Base-by-base conservation (phyloP, 495 filamentous ascomycete genomes). In the Clavariopsis aquatica region DNA sequence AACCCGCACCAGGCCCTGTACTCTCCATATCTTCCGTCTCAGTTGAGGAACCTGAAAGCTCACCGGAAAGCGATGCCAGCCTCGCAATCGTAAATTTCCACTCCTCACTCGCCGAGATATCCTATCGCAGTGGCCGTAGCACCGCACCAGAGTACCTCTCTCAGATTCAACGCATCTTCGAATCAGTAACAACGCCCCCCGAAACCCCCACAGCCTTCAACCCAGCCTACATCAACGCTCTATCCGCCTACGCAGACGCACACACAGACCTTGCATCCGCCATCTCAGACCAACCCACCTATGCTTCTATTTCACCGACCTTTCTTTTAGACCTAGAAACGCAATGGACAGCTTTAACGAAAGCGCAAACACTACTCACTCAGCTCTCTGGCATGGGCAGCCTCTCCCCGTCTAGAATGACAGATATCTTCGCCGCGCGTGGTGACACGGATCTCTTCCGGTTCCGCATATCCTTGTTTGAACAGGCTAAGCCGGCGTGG, bases 381-480 rank as follows among this genome's bases (percentile, higher is more conserved):
- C 73, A 72, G 36, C 76, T 88, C 41, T 82, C 84, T 1, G 76
- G 77, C 19, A 85, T 84, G 0, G 77, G 81, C 15, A 85, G 81
- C 63, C 52, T 60, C 52, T 61, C 17, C 72, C 76, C n/a, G 77
- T 82, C 55, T n/a, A 80, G 85, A 43, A 66, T 86, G 24, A 78
- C 80, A 24, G 83, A 82, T 55, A 86, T 87, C 45, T 84, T 88
- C 69, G 60, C 87, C 26, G 79, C 77, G 5, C 79, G 87, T 20
- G 87, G 87, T 26, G 87, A 90, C 65, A 75, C 76, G 20, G 87
- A 89, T 59, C 76, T 90, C 64, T 74, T 82, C 31, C 79, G 87
- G 28, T 82, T 78, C 72, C 77, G 79, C 23, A 72, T 89, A 22
- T 82, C 82, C n/a, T 66, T 76, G 31, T 66, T 75, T 5, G 82